Percentiles rank a stretch among this genome's conserved stretches.
phyloP scores from a whole-genome alignment of 2,329 filamentous ascomycete species.

The Paecilomyces niveus region DNA sequence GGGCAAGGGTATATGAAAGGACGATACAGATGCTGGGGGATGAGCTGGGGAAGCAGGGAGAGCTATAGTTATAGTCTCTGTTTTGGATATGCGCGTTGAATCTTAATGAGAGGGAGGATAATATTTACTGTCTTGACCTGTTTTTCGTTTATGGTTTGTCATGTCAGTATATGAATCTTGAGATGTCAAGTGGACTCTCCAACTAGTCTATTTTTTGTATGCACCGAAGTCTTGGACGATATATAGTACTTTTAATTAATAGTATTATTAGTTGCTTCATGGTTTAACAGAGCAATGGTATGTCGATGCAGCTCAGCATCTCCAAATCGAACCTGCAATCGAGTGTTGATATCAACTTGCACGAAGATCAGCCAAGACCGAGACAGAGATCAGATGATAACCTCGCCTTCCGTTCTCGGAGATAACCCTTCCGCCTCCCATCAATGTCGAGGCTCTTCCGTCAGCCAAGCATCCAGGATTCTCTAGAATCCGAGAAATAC shows the following conservation, averaged over 20 bases:
- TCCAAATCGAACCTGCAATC: no score
- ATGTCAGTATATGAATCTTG: background rate
- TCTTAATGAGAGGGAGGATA: background rate
- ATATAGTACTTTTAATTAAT: no score
- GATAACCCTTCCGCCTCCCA: background rate
- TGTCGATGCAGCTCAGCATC: background rate
- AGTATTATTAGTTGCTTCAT: background rate
- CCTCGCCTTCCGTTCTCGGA: background rate
- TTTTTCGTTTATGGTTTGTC: background rate
- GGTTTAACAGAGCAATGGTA: background rate
- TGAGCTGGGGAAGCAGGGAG: conserved; percentile 45
- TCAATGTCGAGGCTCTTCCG: background rate
- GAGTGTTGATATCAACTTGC: background rate
- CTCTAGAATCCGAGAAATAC: background rate
- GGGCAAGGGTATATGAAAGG: conserved; percentile 69
- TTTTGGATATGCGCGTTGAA: background rate
- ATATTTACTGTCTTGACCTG: background rate
- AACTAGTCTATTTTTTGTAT: background rate
- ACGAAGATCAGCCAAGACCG: background rate
- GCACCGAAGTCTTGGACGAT: background rate
- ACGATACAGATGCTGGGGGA: conserved; percentile 70
- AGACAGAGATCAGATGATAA: background rate
- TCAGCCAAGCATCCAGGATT: background rate
- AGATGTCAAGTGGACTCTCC: background rate
- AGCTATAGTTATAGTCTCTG: conserved; percentile 8